phyloP scores from a whole-genome alignment of 768 basidiomycete genomes.

The Auricularia cornea region DNA sequence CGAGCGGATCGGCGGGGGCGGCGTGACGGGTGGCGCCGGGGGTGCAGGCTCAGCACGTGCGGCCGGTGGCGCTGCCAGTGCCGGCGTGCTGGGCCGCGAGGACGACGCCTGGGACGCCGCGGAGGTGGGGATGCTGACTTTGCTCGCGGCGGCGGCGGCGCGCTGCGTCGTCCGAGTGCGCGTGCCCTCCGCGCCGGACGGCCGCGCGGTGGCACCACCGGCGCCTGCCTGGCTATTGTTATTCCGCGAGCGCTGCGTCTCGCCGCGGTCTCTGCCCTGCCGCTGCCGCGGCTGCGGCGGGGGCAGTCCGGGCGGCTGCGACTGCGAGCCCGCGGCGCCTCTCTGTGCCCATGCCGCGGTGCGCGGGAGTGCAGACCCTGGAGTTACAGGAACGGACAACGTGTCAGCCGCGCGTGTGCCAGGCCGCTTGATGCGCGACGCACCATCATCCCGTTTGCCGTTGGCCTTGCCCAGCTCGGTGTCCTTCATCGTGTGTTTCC shows the following conservation, averaged over 20 bases:
- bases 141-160: conserved; percentile 18
- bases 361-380: conserved; percentile 49
- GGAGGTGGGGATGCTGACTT: conserved; percentile 38
- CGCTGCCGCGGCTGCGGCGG: neutral
- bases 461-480: conserved; percentile 64
- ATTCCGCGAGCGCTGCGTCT: neutral
- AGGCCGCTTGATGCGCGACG: conserved; percentile 5
- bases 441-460: conserved; percentile 4
- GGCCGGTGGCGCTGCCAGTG: conserved; percentile 20
- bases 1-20: conserved; percentile 3
- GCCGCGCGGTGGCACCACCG: conserved; percentile 11
- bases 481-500: conserved; percentile 90
- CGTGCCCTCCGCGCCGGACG: conserved; percentile 15
- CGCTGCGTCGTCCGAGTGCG: conserved; percentile 41
- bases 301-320: conserved; percentile 4
- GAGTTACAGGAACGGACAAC: conserved; percentile 5
- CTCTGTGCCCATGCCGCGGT: conserved; percentile 38
- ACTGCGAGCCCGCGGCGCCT: conserved; percentile 8
- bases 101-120: conserved; percentile 40
- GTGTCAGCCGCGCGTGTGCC: neutral
- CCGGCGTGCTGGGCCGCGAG: conserved; percentile 54
- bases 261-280: neutral
- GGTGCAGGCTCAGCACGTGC: neutral
- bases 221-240: neutral
- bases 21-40: neutral